Evolutionary conservation across 306 rosid genomes (phyloP), one percentile per base, ranked within the genome.

Genomic region (Vigna trinervia): DNA sequence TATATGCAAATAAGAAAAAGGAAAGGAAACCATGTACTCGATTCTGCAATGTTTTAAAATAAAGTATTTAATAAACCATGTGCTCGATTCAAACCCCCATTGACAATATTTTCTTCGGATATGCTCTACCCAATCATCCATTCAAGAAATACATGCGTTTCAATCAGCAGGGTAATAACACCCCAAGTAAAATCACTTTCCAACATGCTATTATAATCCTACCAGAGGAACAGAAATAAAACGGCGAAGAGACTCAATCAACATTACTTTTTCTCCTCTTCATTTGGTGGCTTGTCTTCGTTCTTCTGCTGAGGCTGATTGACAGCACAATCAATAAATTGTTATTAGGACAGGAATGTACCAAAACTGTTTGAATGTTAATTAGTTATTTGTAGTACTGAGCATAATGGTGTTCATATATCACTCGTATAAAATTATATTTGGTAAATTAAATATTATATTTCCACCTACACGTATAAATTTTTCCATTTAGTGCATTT

Each of bases 221-320:
- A 28, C 46, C 74, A 69, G 59, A 53, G 38, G 69, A 71, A 38
- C 72, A 50, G 79, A 52, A 71, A 65, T 36, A 71, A 50, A 47
- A 54, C 60, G 7, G 66, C 68, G 41, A 75, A 52, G 45, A 43
- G 38, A 65, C 79, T 23, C 50, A 3, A 45, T 45, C 8, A 6
- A 34, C 45, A 80, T 82, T 78, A 66, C 83, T 82, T 84, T 79
- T 91, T 89, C 71, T 86, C 90, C 67, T 86, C 93, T 53, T 93
- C 96, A 46, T 79, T 85, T 19, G 91, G 82, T 43, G 86, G 82
- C 53, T 86, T 83, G 76, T 91, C 98, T 66, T 91, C 97, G 7
- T 86, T 48, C 83, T 93, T 93, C 86, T 88, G 86, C 72, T 88
- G 88, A 52, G 88, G 34, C 92, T 79, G 77, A 77, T 74, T 14